Evolutionary conservation across 805 yeast genomes (phyloP).

Genomic region (Yamadazyma kitorensis): DNA sequence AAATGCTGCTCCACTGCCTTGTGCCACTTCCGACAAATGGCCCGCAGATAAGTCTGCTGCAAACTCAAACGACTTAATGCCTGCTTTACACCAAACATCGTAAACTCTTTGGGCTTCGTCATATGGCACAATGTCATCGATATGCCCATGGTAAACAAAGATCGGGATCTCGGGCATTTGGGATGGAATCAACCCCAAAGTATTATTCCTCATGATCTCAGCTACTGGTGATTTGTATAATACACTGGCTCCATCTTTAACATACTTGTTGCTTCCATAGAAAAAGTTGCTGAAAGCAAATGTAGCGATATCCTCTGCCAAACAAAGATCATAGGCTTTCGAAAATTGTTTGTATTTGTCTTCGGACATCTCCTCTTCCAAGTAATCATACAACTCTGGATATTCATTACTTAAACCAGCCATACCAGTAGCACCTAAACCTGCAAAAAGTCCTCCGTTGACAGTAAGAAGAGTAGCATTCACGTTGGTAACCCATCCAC

Average conservation of each 20-base stretch:
- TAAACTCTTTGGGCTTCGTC: constrained; percentile 16
- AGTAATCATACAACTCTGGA: constrained; percentile 15
- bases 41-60: constrained; percentile 21
- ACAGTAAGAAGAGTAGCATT: constrained; percentile 21
- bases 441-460: constrained; percentile 26
- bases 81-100: constrained; percentile 22
- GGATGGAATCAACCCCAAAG: constrained; percentile 12
- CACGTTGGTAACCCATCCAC: constrained; percentile 34
- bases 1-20: constrained; percentile 17
- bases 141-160: constrained; percentile 19
- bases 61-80: constrained; percentile 24
- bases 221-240: constrained; percentile 4
- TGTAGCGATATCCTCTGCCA: constrained; percentile 3
- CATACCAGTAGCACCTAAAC: constrained; percentile 27
- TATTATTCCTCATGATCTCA: constrained; percentile 8
- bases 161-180: constrained; percentile 21
- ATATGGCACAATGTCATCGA: constrained; percentile 20
- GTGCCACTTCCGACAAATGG: constrained; percentile 18
- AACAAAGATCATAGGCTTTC: constrained; percentile 9
- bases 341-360: constrained; percentile 8
- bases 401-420: constrained; percentile 30
- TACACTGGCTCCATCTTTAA: constrained; percentile 10
- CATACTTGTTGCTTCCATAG: constrained; percentile 8
- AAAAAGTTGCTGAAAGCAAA: constrained; percentile 11
- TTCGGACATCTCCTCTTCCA: constrained; percentile 4